Evolutionary conservation across 108 stramenopile genomes (phyloP).

Genomic region (Cyclotella sp.): DNA sequence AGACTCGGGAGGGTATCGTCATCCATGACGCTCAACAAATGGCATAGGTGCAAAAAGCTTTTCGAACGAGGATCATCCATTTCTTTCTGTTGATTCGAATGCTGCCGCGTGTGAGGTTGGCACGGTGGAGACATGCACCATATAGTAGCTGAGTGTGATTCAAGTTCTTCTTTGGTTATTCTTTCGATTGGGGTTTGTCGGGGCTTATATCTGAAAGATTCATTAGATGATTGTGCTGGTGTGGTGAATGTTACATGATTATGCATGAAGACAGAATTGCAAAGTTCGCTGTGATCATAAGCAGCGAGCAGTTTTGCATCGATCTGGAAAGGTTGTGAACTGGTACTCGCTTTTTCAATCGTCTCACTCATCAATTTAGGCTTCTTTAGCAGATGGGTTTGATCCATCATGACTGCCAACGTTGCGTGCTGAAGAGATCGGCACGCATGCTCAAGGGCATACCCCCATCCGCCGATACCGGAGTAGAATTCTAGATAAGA

Average conservation of each 20-base stretch:
- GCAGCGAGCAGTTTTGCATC: constrained; percentile 59
- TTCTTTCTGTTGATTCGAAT: constrained; percentile 68
- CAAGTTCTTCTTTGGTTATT: constrained; percentile 53
- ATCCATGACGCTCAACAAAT: constrained; percentile 53
- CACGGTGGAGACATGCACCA: constrained; percentile 93
- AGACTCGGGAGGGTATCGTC: constrained; percentile 61
- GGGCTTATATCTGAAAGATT: constrained; percentile 23
- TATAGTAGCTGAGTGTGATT: constrained; percentile 64
- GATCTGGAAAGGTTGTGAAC: constrained; percentile 5
- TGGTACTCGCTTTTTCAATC: neutral
- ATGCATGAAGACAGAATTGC: constrained; percentile 67
- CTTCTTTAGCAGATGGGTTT: constrained; percentile 1
- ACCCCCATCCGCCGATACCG: constrained; percentile 92
- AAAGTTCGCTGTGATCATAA: constrained; percentile 83
- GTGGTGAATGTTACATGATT: constrained; percentile 46
- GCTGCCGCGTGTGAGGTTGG: constrained; percentile 87
- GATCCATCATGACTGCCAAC: neutral
- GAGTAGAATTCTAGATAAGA: constrained; percentile 91
- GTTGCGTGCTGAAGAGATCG: constrained; percentile 20
- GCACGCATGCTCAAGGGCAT: constrained; percentile 71
- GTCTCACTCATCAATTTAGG: neutral
- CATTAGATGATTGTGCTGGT: constrained; percentile 6
- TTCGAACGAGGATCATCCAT: constrained; percentile 67
- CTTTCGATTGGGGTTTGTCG: constrained; percentile 64
- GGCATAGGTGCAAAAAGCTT: constrained; percentile 73